A percentile compares a stretch with the other conserved stretches of the same genome.
Conservation (phyloP, 352 stramenopile genomes). For the Pythium sp. region DNA sequence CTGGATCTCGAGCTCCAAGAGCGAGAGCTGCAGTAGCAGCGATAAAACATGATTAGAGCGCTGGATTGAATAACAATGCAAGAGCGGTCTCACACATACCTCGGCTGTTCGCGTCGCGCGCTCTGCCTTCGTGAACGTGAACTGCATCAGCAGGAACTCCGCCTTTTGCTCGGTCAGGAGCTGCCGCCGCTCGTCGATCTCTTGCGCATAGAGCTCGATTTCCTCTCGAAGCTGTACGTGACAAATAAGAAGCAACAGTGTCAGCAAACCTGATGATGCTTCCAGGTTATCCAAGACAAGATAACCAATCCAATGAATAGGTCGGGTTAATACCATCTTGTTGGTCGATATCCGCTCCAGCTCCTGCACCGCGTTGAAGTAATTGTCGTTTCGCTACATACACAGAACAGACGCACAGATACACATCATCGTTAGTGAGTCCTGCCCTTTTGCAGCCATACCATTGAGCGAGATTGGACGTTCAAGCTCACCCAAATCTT, state of each 20-base stretch:
- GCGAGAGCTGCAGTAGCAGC: constrained; percentile 36
- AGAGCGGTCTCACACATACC: constrained; percentile 28
- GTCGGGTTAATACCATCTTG: constrained; percentile 27
- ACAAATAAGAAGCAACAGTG: neutral
- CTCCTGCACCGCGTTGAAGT: constrained; percentile 53
- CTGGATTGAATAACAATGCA: neutral
- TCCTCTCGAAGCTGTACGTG: constrained; percentile 45
- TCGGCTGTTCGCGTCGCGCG: constrained; percentile 51
- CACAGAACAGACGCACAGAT: neutral
- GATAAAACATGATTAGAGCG: neutral
- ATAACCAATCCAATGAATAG: neutral
- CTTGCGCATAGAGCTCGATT: constrained; percentile 51
- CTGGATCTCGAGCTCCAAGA: constrained; percentile 68
- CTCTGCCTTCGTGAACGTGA: constrained; percentile 44
- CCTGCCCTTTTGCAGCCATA: neutral
- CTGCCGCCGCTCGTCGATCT: constrained; percentile 44
- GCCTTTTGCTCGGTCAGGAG: constrained; percentile 29
- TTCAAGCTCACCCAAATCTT: constrained; percentile 48
- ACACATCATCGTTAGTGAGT: neutral
- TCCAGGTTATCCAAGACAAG: neutral
- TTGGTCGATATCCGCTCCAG: constrained; percentile 65
- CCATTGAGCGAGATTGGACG: neutral
- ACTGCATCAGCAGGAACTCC: constrained; percentile 49
- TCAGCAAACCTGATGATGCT: neutral
- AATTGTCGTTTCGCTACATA: constrained; percentile 50